A percentile compares a stretch with the other conserved stretches of the same genome.
Evolutionary conservation across 768 basidiomycete genomes (phyloP).

Genomic region (Leccinellum albellum): DNA sequence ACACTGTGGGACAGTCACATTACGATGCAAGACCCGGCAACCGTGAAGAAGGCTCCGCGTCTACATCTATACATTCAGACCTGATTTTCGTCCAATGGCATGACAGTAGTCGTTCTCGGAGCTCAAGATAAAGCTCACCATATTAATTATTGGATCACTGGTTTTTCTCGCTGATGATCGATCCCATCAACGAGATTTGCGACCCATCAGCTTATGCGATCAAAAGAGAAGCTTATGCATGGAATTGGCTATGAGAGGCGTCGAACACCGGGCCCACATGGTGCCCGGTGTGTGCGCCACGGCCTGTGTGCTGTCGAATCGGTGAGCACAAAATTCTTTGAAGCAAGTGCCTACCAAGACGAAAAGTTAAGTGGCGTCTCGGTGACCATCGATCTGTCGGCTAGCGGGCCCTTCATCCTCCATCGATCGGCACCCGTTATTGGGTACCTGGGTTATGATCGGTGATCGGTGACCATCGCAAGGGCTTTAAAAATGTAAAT

Average conservation of each 20-base stretch:
- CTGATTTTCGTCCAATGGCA: not conserved
- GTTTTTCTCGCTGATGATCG: not conserved
- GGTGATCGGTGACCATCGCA: not conserved
- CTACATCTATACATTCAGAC: not conserved
- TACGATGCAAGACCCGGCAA: not conserved
- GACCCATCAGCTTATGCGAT: not conserved
- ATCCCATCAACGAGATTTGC: not conserved
- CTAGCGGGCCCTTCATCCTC: not conserved
- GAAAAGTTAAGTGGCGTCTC: not conserved
- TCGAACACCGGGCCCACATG: not conserved
- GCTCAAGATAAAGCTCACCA: not conserved
- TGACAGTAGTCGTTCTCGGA: not conserved
- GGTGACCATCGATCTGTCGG: slow-evolving; percentile 3
- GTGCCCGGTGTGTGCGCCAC: not conserved
- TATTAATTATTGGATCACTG: not conserved
- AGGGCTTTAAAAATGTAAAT: not conserved
- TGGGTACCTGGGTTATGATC: too few species aligned
- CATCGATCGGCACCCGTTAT: not conserved
- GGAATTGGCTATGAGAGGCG: not conserved
- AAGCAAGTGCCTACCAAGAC: too few species aligned
- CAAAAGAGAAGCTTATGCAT: not conserved
- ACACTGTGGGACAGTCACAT: not conserved
- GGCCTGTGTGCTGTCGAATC: too few species aligned
- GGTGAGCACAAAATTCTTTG: not conserved
- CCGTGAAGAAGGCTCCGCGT: not conserved